Base-by-base conservation (phyloP, 202 grass and related monocot species). In the Panicum virgatum region DNA sequence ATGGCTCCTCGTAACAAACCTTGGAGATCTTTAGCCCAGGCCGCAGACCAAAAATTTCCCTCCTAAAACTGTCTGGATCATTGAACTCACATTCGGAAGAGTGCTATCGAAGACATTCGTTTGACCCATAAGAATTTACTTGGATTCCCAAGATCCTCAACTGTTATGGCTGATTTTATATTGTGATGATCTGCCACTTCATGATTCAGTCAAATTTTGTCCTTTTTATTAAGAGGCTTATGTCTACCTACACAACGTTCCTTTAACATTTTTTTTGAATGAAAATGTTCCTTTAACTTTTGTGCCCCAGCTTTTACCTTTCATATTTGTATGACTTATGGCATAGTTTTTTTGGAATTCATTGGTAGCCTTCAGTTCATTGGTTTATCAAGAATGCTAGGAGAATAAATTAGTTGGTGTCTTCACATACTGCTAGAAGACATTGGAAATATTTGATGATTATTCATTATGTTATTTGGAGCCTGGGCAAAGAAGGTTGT, bases 381-480 rank as follows among this genome's bases (percentile, higher is more conserved):
- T 45, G 44, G 63, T 71, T 54, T 56, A 62, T 76, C 76, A 45
- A 36, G 23, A 62, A 48, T 48, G 12, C 42, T 62, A 51, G 57
- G 43, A 51, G 30, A 38, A 69, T 54, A 53, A 32, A 82, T 39
- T 44, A 54, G 39, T 76, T 64, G 7, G 13, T 7, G 9, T 75
- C 36, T 75, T 56, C 58, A 57, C 16, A 39, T 12, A 11, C 39
- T 22, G 43, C 75, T 63, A 63, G 43, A 77, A 50, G 29, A 65
- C 64, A 50, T 36, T 52, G 6, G 27, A 52, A 72, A 52, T 72
- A 65, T 47, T 50, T 47, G 25, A 20, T 19, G 46, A 30, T 32
- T 50, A 20, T 48, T 30, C 14, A 11, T 46, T 46, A 29, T 46
- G 13, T 69, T 67, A 11, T 43, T 69, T 69, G 7, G 47, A 69